A percentile compares a stretch with the other conserved stretches of the same genome.
These are phyloP conservation scores for Beauveria caledonica DNA, from an alignment of 2,329 filamentous ascomycete species.

Conservation along the genomic window DNA sequence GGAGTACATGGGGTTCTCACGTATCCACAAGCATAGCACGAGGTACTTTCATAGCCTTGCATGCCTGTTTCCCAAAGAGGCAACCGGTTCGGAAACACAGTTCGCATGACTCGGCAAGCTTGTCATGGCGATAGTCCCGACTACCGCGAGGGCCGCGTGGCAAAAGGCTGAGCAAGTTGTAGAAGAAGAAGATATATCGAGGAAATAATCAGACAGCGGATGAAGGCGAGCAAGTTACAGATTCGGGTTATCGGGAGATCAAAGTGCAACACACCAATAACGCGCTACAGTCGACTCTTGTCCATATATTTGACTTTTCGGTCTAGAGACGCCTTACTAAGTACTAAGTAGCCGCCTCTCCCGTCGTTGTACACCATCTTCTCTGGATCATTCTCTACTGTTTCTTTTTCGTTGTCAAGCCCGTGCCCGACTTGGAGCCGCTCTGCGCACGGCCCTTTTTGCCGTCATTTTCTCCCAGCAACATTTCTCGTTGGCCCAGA, in stretches of 20 bases:
- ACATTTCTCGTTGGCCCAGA: not conserved
- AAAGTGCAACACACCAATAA: not conserved
- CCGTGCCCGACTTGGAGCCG: conserved; percentile 1
- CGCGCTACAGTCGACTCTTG: not conserved
- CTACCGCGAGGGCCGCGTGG: not conserved
- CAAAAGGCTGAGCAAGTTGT: not conserved
- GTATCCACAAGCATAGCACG: not conserved
- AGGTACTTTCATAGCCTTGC: conserved; percentile 4
- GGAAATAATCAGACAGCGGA: not conserved
- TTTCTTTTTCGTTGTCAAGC: not conserved
- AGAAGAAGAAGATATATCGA: not conserved
- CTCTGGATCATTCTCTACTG: not conserved
- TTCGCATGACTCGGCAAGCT: not conserved
- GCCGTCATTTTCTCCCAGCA: not conserved
- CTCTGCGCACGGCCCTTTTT: conserved; percentile 7
- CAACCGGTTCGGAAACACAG: not conserved
- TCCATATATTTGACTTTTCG: not conserved
- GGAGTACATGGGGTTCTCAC: not conserved
- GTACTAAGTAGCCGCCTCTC: not conserved
- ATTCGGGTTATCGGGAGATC: conserved; percentile 4
- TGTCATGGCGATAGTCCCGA: not conserved
- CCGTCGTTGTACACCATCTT: not conserved
- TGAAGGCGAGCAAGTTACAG: not conserved
- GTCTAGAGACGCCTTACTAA: not conserved
- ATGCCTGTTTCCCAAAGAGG: not conserved